Base-by-base conservation (phyloP, 2,329 filamentous ascomycete species). In the Neophaeococcomyces aloes region DNA sequence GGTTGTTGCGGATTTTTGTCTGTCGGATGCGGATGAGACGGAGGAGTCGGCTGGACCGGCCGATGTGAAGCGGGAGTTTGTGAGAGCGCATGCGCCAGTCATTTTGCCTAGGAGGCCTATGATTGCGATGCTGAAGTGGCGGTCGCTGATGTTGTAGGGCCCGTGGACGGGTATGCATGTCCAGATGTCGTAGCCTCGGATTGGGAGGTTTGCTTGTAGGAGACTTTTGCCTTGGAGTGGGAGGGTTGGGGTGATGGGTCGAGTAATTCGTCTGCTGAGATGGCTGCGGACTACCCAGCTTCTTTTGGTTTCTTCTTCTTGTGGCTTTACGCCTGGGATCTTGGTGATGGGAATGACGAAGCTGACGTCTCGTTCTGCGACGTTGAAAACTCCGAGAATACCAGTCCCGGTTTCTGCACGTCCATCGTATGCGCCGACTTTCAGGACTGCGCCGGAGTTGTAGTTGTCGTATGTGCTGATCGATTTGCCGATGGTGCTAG, bases 71-170 rank as follows among this genome's bases (percentile, higher is more conserved):
- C 74, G 70, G n/a, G 69, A 79, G 29, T 69, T 71, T 1, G 81
- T 67, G 6, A 94, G 72, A 0, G 86, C 87, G 1, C 86, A 87
- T 1, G 81, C 78, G 0, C 87, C 89, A 0, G 86, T 86, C 84
- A 96, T 94, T 62, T 95, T 94, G 2, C 76, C 83, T 3, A 94
- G 52, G 2, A 96, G 67, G 0, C 89, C 89, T 1, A 96, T 62
- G 14, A 82, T 79, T 1, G 85, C 79, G 1, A 88, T 68, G 33
- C 48, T 46, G 4, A 55, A 11, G 2, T 27, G 33, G 57, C 15
- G 59, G 50, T 29, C 66, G 3, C 18, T 19, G 57, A 1, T 56
- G 56, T 35, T 67, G 59, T n/a, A 65, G 66, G 1, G 65, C 11
- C 32, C 61, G 1, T 70, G 69, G 2, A 87, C 61, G 0, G 83